Base-by-base conservation (phyloP, 176 grass and related monocot species). In the Phyllostachys edulis region DNA sequence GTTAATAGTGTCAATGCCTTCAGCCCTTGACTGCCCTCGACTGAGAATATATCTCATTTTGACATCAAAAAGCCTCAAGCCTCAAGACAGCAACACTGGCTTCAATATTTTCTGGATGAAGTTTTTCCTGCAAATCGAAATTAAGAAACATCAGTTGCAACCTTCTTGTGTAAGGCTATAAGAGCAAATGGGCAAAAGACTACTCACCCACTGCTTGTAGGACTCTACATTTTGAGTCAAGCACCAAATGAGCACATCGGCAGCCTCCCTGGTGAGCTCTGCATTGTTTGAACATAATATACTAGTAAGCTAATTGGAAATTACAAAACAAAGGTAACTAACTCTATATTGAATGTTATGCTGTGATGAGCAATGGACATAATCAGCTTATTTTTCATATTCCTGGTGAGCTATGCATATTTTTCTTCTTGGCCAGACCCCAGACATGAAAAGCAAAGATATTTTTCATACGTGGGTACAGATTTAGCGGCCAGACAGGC, bases 121-220 rank as follows among this genome's bases (percentile, higher is more conserved):
- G 66, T n/a, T 74, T 92, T 78, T 90, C 92, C 96, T 98, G 71
- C 23, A 88, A 63, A 81, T 60, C 20, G 6, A 82, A 66, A 84
- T 79, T 72, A 83, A 68, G 18, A 14, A 81, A 40, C 40, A 56
- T 70, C 51, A 77, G 57, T 59, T 16, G 1, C 4, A 4, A 45
- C 15, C 59, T 36, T 73, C 71, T 52, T 68, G 29, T 39, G 38
- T 50, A 23, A 6, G 7, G 45, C 15, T 34, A 76, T 63, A 74
- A 47, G 65, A 38, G 34, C 5, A 86, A 80, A 71, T 59, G 51
- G n/a, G 23, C 16, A 46, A 80, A 57, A 80, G 20, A 71, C n/a
- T 60, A 54, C 91, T 88, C 78, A 99, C 97, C 97, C 97, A 99
- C 11, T 88, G 93, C 78, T 96, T 96, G 88, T 88, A 94, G 34